phyloP scores from a whole-genome alignment of 2,329 filamentous ascomycete genomes.

The Trichocomaceae sp. region DNA sequence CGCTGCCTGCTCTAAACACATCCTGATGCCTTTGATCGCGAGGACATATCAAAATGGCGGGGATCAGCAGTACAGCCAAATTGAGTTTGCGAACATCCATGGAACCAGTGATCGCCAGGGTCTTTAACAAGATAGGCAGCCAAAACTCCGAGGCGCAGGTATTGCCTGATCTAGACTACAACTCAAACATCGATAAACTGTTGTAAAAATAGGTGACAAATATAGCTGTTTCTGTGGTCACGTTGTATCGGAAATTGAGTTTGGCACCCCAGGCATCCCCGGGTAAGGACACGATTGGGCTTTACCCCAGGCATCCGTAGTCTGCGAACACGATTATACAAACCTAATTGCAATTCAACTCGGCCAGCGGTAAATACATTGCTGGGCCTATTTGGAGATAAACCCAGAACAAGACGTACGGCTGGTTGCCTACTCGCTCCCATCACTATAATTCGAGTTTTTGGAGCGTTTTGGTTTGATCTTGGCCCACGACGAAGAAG shows the following conservation, averaged over 20 bases:
- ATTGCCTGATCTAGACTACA: not conserved
- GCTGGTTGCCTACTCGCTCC: not conserved
- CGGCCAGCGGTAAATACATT: not conserved
- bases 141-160: not conserved
- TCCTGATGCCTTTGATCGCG: not conserved
- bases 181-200: not conserved
- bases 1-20: not conserved
- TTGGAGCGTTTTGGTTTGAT: not conserved
- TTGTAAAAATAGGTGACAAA: not conserved
- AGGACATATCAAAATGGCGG: not conserved
- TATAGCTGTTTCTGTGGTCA: not conserved
- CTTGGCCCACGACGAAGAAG: not conserved
- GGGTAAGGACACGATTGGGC: not conserved
- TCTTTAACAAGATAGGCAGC: not conserved
- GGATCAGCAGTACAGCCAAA: not conserved
- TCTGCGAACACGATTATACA: not conserved
- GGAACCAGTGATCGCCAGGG: not conserved
- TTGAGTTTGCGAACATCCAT: not conserved
- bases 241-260: not conserved
- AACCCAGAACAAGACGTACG: not conserved
- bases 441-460: not conserved
- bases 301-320: not conserved
- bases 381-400: not conserved
- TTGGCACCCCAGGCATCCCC: constrained; percentile 5
- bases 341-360: not conserved